phyloP scores from a whole-genome alignment of 306 rosid species.

The Dryas alaskensis region DNA sequence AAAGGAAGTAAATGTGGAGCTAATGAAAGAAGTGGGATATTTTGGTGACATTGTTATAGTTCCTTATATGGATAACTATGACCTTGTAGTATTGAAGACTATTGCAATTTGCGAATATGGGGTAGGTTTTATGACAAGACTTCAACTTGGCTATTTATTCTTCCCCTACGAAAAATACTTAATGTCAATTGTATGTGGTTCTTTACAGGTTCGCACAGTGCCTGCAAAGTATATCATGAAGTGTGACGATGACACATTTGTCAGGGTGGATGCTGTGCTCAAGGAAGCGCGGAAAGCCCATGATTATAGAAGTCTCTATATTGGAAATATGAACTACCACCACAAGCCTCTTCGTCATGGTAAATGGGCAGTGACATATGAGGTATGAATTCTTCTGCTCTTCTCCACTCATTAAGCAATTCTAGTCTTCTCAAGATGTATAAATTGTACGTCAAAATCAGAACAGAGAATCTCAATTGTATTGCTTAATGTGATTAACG shows the following conservation, averaged over 20 bases:
- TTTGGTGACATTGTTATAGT: constrained; percentile 88
- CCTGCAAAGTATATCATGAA: constrained; percentile 84
- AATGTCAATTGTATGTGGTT: constrained; percentile 10
- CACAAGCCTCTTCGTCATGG: constrained; percentile 83
- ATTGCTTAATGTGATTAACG: neutral
- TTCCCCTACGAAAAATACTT: constrained; percentile 16
- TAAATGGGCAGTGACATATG: constrained; percentile 98
- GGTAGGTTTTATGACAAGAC: constrained; percentile 48
- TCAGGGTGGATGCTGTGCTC: constrained; percentile 74
- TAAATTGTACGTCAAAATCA: neutral
- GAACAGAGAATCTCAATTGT: neutral
- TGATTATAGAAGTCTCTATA: constrained; percentile 58
- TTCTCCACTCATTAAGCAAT: constrained; percentile 1
- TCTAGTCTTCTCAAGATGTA: neutral
- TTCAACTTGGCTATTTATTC: constrained; percentile 19
- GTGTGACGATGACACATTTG: constrained; percentile 96
- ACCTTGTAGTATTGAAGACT: constrained; percentile 94
- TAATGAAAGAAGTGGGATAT: constrained; percentile 82
- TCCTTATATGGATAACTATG: constrained; percentile 95
- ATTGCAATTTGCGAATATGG: constrained; percentile 93
- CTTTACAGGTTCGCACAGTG: constrained; percentile 54
- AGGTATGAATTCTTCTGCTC: constrained; percentile 45
- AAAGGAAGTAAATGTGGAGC: constrained; percentile 75
- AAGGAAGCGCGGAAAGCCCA: constrained; percentile 50
- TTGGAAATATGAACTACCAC: constrained; percentile 89